These are phyloP conservation scores for Hyaloscypha bicolor DNA, from an alignment of 495 filamentous ascomycete species.

Conservation along the genomic window DNA sequence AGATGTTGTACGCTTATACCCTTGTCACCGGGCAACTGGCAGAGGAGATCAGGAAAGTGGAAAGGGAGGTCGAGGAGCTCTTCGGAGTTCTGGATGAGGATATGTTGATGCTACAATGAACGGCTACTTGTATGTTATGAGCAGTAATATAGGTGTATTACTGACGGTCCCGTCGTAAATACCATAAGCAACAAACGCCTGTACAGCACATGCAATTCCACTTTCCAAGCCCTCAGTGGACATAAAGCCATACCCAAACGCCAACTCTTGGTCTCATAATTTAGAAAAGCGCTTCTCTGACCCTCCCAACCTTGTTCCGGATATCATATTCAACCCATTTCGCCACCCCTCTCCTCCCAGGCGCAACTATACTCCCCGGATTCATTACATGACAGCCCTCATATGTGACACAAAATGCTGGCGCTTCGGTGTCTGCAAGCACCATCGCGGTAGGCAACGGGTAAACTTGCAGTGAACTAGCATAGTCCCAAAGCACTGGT, in stretches of 20 bases:
- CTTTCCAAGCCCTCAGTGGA: not conserved
- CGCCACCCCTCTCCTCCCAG: conserved; percentile 61
- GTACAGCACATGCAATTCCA: not conserved
- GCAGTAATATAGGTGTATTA: not conserved
- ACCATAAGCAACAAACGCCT: conserved; percentile 6
- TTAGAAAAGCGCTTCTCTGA: conserved; percentile 31
- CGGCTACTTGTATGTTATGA: not conserved
- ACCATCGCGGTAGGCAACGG: conserved; percentile 84
- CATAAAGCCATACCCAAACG: not conserved
- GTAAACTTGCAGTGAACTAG: conserved; percentile 72
- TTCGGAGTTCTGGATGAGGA: conserved; percentile 67
- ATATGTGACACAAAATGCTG: conserved; percentile 83
- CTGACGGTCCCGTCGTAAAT: not conserved
- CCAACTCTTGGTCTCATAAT: conserved; percentile 5
- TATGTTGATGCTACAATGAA: conserved; percentile 29
- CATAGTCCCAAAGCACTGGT: conserved; percentile 89
- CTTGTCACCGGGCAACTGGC: conserved; percentile 69
- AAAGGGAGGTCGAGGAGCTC: conserved; percentile 67
- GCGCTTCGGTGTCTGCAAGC: conserved; percentile 76
- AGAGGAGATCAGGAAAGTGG: conserved; percentile 68
- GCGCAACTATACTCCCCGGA: conserved; percentile 73
- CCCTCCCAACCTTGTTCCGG: conserved; percentile 35
- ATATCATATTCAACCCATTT: conserved; percentile 88
- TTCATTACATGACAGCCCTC: conserved; percentile 97
- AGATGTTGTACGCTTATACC: conserved; percentile 57